A percentile compares a stretch with the other conserved stretches of the same genome.
These are phyloP conservation scores for Alternaria atra DNA, from an alignment of 2,329 filamentous ascomycete species.

Conservation along the genomic window DNA sequence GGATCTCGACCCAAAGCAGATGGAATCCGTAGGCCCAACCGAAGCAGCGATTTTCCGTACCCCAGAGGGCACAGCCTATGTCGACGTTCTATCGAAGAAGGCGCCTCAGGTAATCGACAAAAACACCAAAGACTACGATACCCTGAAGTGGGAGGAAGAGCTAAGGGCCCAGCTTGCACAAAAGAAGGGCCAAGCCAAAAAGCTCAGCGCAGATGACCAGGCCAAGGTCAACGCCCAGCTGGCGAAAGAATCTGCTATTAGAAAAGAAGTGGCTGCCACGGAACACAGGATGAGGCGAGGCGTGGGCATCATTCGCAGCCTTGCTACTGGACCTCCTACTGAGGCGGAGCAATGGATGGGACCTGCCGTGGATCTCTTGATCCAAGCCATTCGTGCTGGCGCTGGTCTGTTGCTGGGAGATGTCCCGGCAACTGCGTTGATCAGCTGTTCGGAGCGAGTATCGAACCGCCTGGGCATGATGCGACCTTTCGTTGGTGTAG, in stretches of 20 bases:
- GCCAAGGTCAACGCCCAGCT: constrained; percentile 91
- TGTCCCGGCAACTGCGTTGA: constrained; percentile 77
- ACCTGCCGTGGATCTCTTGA: constrained; percentile 75
- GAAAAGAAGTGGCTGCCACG: constrained; percentile 73
- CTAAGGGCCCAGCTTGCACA: constrained; percentile 84
- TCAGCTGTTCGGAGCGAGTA: constrained; percentile 79
- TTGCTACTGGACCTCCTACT: constrained; percentile 87
- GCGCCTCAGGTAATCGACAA: constrained; percentile 78
- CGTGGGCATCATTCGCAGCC: constrained; percentile 82
- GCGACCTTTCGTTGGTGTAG: constrained; percentile 84
- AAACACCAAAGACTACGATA: constrained; percentile 94
- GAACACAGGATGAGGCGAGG: constrained; percentile 80
- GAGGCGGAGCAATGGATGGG: constrained; percentile 90
- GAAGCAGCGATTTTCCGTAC: constrained; percentile 95
- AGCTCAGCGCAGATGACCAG: constrained; percentile 87
- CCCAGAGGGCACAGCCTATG: constrained; percentile 84
- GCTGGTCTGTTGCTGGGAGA: constrained; percentile 84
- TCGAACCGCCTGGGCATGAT: constrained; percentile 77
- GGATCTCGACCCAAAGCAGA: constrained; percentile 75
- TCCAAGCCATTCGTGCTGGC: constrained; percentile 79
- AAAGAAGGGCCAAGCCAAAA: constrained; percentile 92
- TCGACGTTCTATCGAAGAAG: constrained; percentile 91
- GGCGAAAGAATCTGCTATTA: constrained; percentile 83
- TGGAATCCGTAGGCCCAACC: constrained; percentile 79
- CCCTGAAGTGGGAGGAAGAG: constrained; percentile 96